A percentile compares a stretch with the other conserved stretches of the same genome.
These are phyloP conservation scores for Colletotrichum lindemuthianum DNA, from an alignment of 2,329 filamentous ascomycete genomes.

Conservation along the genomic window DNA sequence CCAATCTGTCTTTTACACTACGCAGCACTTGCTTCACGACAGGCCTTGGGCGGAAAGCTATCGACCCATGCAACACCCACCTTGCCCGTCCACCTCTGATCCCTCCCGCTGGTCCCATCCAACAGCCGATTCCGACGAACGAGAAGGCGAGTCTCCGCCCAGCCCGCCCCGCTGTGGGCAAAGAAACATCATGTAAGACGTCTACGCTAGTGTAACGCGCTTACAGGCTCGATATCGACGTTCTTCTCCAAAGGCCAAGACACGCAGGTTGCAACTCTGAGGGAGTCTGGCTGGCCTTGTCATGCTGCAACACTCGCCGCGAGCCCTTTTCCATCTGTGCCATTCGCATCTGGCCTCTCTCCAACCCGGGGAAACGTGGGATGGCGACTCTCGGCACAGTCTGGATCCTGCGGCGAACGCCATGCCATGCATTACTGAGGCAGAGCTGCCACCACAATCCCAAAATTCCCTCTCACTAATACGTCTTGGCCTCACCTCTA, in stretches of 20 bases:
- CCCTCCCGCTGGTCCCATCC: slow-evolving; percentile 20
- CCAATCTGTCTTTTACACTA: no score
- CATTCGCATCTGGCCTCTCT: background rate
- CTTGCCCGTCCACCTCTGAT: slow-evolving; percentile 18
- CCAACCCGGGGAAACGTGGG: slow-evolving; percentile 17
- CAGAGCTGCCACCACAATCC: slow-evolving; percentile 9
- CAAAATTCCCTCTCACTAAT: background rate
- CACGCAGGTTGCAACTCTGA: slow-evolving; percentile 6
- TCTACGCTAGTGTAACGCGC: background rate
- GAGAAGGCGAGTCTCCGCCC: slow-evolving; percentile 17
- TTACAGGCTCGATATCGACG: slow-evolving; percentile 11
- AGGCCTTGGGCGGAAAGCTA: slow-evolving; percentile 17
- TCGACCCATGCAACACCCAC: slow-evolving; percentile 6
- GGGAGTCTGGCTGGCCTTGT: slow-evolving; percentile 7
- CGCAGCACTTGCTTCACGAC: no score
- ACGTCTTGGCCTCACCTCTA: background rate
- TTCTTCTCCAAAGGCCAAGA: slow-evolving; percentile 25
- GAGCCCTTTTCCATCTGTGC: background rate
- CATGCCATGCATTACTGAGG: background rate
- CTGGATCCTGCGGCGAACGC: background rate
- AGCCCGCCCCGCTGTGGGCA: slow-evolving; percentile 20
- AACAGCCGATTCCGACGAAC: slow-evolving; percentile 5
- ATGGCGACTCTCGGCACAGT: slow-evolving; percentile 15
- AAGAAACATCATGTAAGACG: background rate
- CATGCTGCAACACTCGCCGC: background rate